Conservation (phyloP, 345 rosid genomes). For the sweet orange (Citrus sinensis) region DNA sequence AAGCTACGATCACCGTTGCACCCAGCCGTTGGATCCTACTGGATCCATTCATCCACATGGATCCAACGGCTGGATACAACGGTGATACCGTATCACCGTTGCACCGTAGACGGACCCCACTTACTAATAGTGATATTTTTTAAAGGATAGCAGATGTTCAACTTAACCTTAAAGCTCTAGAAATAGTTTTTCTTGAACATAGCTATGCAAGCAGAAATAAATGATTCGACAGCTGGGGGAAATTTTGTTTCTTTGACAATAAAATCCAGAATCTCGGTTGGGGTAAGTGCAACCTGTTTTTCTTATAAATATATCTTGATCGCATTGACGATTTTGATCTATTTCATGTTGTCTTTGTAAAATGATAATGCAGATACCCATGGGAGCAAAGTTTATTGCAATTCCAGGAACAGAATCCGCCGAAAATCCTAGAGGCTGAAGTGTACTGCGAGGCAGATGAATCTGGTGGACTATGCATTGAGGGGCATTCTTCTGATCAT, state of each 20-base stretch:
- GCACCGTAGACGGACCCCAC: too few species aligned
- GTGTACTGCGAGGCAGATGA: conserved; percentile 83
- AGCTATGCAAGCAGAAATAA: conserved; percentile 46
- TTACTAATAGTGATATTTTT: too few species aligned
- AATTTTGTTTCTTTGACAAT: conserved; percentile 50
- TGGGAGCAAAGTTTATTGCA: conserved; percentile 69
- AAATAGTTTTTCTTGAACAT: conserved; percentile 78
- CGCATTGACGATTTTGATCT: neutral
- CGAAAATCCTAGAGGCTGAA: conserved; percentile 68
- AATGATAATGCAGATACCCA: conserved; percentile 57
- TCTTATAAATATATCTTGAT: neutral
- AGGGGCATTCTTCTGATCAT: conserved; percentile 68
- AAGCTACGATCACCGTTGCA: too few species aligned
- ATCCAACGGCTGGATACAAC: too few species aligned
- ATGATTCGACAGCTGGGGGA: conserved; percentile 60
- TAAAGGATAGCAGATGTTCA: conserved; percentile 74
- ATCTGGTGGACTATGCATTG: conserved; percentile 57
- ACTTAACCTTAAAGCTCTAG: conserved; percentile 81
- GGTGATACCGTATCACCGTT: too few species aligned
- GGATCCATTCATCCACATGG: too few species aligned
- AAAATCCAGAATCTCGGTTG: conserved; percentile 47
- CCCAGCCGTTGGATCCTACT: too few species aligned
- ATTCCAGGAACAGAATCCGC: conserved; percentile 63
- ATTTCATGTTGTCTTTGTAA: neutral
- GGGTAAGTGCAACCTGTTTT: conserved; percentile 41